Evolutionary conservation across 352 stramenopile species (phyloP).

Genomic region (Thalassiosira delicatula): DNA sequence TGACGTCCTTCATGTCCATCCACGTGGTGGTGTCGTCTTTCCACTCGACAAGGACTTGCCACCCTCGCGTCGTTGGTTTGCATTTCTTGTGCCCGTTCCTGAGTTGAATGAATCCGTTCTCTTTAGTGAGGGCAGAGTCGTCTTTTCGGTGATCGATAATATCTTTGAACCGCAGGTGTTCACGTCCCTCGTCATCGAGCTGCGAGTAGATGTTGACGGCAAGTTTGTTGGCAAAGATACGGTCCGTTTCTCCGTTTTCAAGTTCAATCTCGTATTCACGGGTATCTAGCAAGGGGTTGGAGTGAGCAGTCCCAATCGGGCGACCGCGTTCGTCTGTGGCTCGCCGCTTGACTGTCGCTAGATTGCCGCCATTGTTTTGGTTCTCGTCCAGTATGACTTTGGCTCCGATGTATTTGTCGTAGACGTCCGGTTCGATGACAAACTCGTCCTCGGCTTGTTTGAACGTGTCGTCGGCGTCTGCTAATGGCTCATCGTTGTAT

Average conservation of each 20-base stretch:
- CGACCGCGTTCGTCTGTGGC: slow-evolving; percentile 27
- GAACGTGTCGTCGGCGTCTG: too few species aligned
- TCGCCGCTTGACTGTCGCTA: slow-evolving; percentile 33
- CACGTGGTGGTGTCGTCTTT: slow-evolving; percentile 50
- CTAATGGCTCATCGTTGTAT: too few species aligned
- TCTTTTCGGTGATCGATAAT: slow-evolving; percentile 59
- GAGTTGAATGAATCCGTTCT: slow-evolving; percentile 33
- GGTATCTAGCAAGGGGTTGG: slow-evolving; percentile 49
- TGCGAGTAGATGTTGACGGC: slow-evolving; percentile 51
- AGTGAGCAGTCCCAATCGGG: slow-evolving; percentile 34
- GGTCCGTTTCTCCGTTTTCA: slow-evolving; percentile 39
- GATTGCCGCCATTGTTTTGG: slow-evolving; percentile 9
- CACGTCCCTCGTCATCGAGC: slow-evolving; percentile 47
- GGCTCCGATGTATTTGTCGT: slow-evolving; percentile 42
- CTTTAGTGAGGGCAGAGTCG: slow-evolving; percentile 24
- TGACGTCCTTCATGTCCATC: slow-evolving; percentile 62
- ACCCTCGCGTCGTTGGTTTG: slow-evolving; percentile 47
- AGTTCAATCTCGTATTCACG: slow-evolving; percentile 45
- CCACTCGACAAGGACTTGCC: slow-evolving; percentile 56
- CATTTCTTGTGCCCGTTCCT: slow-evolving; percentile 2
- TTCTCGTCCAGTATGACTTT: slow-evolving; percentile 22
- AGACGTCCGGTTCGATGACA: too few species aligned
- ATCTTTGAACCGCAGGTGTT: slow-evolving; percentile 39
- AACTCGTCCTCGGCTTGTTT: too few species aligned
- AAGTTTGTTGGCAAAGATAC: slow-evolving; percentile 39